A percentile compares a stretch with the other conserved stretches of the same genome.
phyloP scores from a whole-genome alignment of 805 yeast species.

The Candida saitoana region DNA sequence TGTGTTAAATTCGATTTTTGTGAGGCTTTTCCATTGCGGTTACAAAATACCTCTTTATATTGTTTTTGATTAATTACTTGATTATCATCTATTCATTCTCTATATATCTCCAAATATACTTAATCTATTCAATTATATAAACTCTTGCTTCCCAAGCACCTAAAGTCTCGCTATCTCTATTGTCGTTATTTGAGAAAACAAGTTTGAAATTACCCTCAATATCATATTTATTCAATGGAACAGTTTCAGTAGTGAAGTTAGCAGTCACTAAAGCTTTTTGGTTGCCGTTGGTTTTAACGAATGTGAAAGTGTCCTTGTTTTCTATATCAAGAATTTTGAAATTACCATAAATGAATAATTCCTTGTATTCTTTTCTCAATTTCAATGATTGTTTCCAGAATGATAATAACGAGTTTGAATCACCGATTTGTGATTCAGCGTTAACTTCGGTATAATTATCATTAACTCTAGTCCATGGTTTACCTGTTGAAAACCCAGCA shows the following conservation, averaged over 20 bases:
- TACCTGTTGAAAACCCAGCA: conserved; percentile 46
- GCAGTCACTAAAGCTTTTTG: conserved; percentile 40
- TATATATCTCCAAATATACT: too few species aligned
- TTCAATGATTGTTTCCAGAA: conserved; percentile 44
- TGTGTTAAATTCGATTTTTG: too few species aligned
- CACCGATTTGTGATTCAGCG: conserved; percentile 42
- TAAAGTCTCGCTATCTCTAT: conserved; percentile 22
- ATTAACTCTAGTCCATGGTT: conserved; percentile 53
- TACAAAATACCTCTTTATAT: too few species aligned
- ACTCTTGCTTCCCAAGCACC: conserved; percentile 46
- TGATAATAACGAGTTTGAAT: conserved; percentile 42
- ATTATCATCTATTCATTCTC: too few species aligned
- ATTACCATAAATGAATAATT: conserved; percentile 43
- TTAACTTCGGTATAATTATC: conserved; percentile 48
- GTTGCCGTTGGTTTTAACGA: conserved; percentile 29
- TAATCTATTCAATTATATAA: too few species aligned
- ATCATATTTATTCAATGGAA: conserved; percentile 23
- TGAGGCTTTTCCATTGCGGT: too few species aligned
- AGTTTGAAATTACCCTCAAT: conserved; percentile 30
- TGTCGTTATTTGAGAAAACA: conserved; percentile 24
- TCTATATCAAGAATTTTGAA: conserved; percentile 43
- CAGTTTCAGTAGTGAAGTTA: conserved; percentile 37
- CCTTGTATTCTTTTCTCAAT: conserved; percentile 42
- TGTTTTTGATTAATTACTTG: too few species aligned
- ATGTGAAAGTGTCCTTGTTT: conserved; percentile 39